Base-by-base conservation (phyloP, 2,329 filamentous ascomycete genomes). In the Dactylellina haptotyla region DNA sequence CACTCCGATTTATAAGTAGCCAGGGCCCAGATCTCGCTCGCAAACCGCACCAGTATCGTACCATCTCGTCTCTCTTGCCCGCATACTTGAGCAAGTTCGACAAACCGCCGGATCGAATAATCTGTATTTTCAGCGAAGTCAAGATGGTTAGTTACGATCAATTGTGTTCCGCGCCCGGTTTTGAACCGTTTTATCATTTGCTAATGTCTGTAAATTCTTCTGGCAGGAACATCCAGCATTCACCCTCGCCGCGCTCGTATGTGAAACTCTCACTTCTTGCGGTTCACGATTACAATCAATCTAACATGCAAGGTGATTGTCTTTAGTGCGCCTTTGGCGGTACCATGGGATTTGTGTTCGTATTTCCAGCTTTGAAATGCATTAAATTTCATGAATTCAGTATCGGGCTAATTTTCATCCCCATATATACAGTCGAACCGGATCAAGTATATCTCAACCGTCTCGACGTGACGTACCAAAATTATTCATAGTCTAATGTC, bases 251-350 rank as follows among this genome's bases (percentile, higher is more conserved):
- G 70, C 63, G 14, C 63, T 75, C 26, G 70, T 75, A 75, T 16
- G 41, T 53, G 39, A 26, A 18, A 4, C 25, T 41, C 18, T 43
- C 53, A 4, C 5, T 18, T 5, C 14, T n/a, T 28, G 23, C 20
- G 58, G 45, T 37, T 46, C 32, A 57, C 43, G 41, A 14, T 32
- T 9, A 23, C 5, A 9, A 58, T 54, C 39, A 20, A 48, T 25
- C 39, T 18, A n/a, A 9, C 3, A 18, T 32, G 37, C 62, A 23
- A 70, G 46, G 12, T 50, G 14, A 10, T 16, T n/a, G 32, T 16
- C 39, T 10, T 3, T 41, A 75, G 70, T 97, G 93, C 69, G 92
- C 93, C 57, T 86, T 90, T 66, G 95, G 95, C 78, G 95, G 95
- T 76, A 89, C 91, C 72, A 90, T 91, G 79, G 95, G 95, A 79